Evolutionary conservation across 2,329 filamentous ascomycete genomes (phyloP), one percentile per base, ranked within the genome.

Genomic region (Botryosphaeria dothidea): DNA sequence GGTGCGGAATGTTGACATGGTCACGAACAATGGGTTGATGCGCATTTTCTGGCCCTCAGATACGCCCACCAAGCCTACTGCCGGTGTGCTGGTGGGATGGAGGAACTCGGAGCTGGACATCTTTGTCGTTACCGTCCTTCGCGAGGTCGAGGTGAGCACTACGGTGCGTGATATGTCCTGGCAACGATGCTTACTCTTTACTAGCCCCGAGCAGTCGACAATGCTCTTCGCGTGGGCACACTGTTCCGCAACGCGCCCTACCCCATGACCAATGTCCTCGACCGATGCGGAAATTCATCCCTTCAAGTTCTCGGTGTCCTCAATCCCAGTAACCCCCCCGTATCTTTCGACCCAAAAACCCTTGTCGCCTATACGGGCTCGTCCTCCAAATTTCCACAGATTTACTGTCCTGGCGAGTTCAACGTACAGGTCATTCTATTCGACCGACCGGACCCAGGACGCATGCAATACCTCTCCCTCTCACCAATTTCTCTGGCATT

Each of bases 41-140:
- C 92, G 95, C 83, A 89, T 99, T 82, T 98, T 99, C 83, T 99
- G 95, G 95, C 96, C 95, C 73, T 91, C 91, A 74, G 93, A 96
- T 81, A 87, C 94, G 74, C 86, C 87, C 62, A 86, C 85, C 80
- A 88, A 92, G 73, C 85, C 86, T 63, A 85, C 84, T 77, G 87
- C 92, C 46, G 95, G 94, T 49, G 91, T 97, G 67, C 88, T 99
- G 69, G 91, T 99, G 52, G 95, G 95, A 73, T 99, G 94, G 92
- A 88, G 91, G 73, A 99, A 99, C 78, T 97, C 94, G 41, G 89
- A 90, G 54, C 83, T 93, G 61, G 95, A 99, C 78, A 83, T 98
- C 52, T 91, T 98, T 72, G 93, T 98, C 41, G 88, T 98, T 57
- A 90, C 92, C 27, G 87, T 98, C 52, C 81, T 99, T 67, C 92